Evolutionary conservation across 176 grass and related monocot species (phyloP).

Genomic region (Cocos nucifera): DNA sequence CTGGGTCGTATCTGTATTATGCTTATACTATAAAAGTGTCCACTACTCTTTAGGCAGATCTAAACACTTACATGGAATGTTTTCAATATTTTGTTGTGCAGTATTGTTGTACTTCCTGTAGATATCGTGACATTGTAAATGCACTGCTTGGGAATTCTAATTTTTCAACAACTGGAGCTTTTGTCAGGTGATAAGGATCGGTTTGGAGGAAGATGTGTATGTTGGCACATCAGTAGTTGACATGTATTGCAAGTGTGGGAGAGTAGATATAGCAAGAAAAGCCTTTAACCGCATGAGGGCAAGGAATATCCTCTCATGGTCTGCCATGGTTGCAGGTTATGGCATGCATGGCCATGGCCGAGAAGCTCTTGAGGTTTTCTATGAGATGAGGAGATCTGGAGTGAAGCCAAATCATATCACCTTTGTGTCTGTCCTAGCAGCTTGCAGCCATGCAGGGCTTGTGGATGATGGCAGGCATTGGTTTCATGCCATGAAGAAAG

Average conservation of each 20-base stretch:
- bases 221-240: slow-evolving; percentile 80
- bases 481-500: slow-evolving; percentile 57
- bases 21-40: no score
- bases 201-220: slow-evolving; percentile 72
- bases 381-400: slow-evolving; percentile 51
- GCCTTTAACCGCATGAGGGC: slow-evolving; percentile 56
- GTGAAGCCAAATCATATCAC: slow-evolving; percentile 84
- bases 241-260: slow-evolving; percentile 94
- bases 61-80: no score
- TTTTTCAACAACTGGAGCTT: neutral
- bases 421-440: slow-evolving; percentile 71
- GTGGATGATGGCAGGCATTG: slow-evolving; percentile 56
- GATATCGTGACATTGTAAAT: no score
- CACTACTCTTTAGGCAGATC: no score
- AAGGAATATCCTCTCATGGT: slow-evolving; percentile 82
- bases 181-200: slow-evolving; percentile 57
- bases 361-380: slow-evolving; percentile 56
- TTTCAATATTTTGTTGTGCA: no score
- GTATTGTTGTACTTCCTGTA: no score
- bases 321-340: slow-evolving; percentile 81
- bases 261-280: slow-evolving; percentile 61
- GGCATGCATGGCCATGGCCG: slow-evolving; percentile 59
- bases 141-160: no score
- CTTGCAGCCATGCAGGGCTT: slow-evolving; percentile 82
- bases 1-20: no score